phyloP scores from a whole-genome alignment of 2,329 filamentous ascomycete genomes.

The Fusarium sp. region DNA sequence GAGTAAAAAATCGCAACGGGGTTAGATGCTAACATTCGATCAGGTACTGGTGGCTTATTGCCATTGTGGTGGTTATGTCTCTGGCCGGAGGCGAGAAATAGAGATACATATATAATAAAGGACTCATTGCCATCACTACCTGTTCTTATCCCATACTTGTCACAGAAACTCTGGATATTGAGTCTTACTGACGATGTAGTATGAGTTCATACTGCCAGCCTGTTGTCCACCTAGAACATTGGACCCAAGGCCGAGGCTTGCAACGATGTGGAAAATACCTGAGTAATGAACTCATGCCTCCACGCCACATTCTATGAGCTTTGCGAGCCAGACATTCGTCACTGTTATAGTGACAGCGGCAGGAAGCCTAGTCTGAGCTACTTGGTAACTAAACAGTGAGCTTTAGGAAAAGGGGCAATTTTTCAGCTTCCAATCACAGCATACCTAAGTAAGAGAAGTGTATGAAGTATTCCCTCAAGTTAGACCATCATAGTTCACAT shows the following conservation, averaged over 20 bases:
- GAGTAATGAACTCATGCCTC: not conserved
- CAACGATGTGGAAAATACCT: not conserved
- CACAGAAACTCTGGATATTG: not conserved
- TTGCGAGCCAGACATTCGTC: not conserved
- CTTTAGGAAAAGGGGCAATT: not conserved
- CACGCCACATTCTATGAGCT: not conserved
- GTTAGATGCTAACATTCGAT: constrained; percentile 50
- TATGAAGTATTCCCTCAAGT: not conserved
- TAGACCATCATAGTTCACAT: not conserved
- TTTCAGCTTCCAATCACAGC: not conserved
- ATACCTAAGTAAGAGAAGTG: not conserved
- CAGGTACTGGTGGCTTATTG: constrained; percentile 76
- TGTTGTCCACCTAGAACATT: not conserved
- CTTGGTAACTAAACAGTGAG: not conserved
- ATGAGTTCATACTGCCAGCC: not conserved
- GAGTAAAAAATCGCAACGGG: not conserved
- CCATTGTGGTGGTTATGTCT: constrained; percentile 64
- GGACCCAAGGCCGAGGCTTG: not conserved
- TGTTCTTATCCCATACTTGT: not conserved
- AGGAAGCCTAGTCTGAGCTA: not conserved
- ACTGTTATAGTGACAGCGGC: not conserved
- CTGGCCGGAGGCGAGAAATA: constrained; percentile 66
- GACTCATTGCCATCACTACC: not conserved
- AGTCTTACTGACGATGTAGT: not conserved
- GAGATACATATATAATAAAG: constrained; percentile 38